phyloP scores from a whole-genome alignment of 371 early-diverging fungal species.

The Cokeromyces recurvatus region DNA sequence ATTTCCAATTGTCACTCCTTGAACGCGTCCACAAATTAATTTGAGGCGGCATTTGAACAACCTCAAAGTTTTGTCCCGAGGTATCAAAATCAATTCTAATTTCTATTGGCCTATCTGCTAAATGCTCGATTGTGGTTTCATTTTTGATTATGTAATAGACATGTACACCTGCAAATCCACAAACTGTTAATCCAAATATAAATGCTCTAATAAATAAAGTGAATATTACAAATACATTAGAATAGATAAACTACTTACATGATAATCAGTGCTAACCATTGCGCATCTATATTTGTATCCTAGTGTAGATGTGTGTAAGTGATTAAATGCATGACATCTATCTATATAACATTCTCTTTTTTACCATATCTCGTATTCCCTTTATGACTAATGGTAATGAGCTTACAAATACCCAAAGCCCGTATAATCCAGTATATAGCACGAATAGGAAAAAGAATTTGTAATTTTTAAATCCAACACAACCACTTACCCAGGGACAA shows the following conservation, averaged over 20 bases:
- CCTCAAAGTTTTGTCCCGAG: constrained; percentile 15
- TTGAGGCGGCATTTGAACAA: constrained; percentile 10
- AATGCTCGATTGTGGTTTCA: constrained; percentile 39
- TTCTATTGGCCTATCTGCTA: constrained; percentile 20
- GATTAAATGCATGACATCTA: background rate
- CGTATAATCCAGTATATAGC: constrained; percentile 45
- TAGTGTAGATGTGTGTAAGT: background rate
- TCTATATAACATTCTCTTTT: background rate
- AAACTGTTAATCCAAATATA: constrained; percentile 20
- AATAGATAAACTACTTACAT: constrained; percentile 23
- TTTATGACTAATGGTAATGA: constrained; percentile 31
- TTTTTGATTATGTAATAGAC: constrained; percentile 31
- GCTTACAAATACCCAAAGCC: constrained; percentile 38
- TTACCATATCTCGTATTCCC: constrained; percentile 34
- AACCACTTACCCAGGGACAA: constrained; percentile 61
- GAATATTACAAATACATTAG: constrained; percentile 34
- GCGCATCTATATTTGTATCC: constrained; percentile 29
- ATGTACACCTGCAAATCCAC: constrained; percentile 31
- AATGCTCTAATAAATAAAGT: constrained; percentile 27
- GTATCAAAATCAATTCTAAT: constrained; percentile 23
- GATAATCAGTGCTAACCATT: constrained; percentile 35
- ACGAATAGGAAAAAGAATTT: constrained; percentile 58
- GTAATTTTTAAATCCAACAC: constrained; percentile 60
- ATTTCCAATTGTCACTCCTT: constrained; percentile 32
- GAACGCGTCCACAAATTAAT: constrained; percentile 48